phyloP scores from a whole-genome alignment of 805 yeast species.

The Metschnikowia aberdeeniae region DNA sequence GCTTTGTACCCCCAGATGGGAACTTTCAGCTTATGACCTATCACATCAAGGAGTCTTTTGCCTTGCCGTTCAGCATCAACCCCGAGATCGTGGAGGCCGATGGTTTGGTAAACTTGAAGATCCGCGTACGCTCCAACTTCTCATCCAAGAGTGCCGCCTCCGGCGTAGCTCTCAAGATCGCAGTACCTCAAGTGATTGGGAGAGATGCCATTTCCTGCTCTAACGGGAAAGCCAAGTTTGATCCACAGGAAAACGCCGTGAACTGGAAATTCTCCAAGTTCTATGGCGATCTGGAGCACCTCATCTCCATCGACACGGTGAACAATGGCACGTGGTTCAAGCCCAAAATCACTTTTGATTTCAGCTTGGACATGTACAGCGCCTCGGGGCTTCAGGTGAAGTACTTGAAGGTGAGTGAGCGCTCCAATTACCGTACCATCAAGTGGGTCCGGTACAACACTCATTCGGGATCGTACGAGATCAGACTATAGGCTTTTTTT shows the following conservation, averaged over 20 bases:
- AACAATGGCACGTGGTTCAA: conserved; percentile 48
- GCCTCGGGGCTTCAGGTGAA: conserved; percentile 73
- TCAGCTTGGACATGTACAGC: conserved; percentile 69
- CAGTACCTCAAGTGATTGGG: conserved; percentile 51
- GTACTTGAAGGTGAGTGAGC: conserved; percentile 62
- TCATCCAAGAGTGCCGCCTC: conserved; percentile 57
- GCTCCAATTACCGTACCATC: conserved; percentile 58
- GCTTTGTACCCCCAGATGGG: conserved; percentile 85
- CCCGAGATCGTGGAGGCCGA: conserved; percentile 50
- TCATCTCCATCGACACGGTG: conserved; percentile 47
- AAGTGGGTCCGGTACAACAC: conserved; percentile 86
- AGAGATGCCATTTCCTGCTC: conserved; percentile 34
- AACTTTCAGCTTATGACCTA: conserved; percentile 80
- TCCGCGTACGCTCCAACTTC: conserved; percentile 61
- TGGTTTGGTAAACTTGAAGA: conserved; percentile 47
- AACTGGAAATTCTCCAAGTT: conserved; percentile 70
- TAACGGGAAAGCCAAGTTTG: conserved; percentile 65
- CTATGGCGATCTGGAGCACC: conserved; percentile 61
- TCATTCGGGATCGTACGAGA: conserved; percentile 75
- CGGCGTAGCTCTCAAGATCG: conserved; percentile 60
- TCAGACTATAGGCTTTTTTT: conserved; percentile 35
- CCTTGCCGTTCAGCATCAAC: conserved; percentile 64
- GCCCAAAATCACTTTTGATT: conserved; percentile 72
- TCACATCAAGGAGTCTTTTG: conserved; percentile 44
- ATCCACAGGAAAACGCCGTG: conserved; percentile 59